Base-by-base conservation (phyloP, 2,329 filamentous ascomycete species). In the Botrytis squamosa region DNA sequence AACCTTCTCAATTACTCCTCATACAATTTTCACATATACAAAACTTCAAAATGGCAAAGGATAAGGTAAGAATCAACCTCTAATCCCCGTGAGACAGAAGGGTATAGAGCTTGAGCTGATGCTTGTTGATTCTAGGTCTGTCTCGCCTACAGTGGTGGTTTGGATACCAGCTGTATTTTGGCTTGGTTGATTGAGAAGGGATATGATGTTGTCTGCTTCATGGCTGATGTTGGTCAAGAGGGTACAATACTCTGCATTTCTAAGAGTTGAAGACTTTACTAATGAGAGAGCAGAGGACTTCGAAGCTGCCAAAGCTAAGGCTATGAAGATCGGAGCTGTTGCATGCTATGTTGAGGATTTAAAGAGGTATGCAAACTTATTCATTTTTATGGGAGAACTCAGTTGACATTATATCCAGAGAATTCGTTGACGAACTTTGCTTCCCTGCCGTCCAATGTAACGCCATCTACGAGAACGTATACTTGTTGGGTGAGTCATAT, bases 401-500 rank as follows among this genome's bases (percentile, higher is more conserved):
- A 63, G 33, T 29, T 73, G 44, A 73, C 52, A 44, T 25, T 40
- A 7, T 36, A 44, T 60, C 5, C 25, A 86, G 86, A 78, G 91
- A 93, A 83, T 95, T 96, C 80, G 89, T 96, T 77, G 91, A 94
- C 79, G 88, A 95, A 85, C 87, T 96, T 63, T 80, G 80, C 77
- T 95, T 91, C 88, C 91, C 88, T 70, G 93, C 93, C 75, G 88
- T 96, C 76, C 91, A 93, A 83, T 93, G 90, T 82, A 90, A 91
- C 77, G 89, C 89, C 75, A 88, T 90, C 82, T 92, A 90, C 81
- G 89, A 94, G 85, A 90, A 90, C 80, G 84, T 86, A 76, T 90
- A 90, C 84, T 85, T 89, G 65, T 85, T 90, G 85, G 87, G 83
- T 81, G 76, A 80, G 76, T 72, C 81, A 80, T 78, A 75, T 55